A percentile compares a stretch with the other conserved stretches of the same genome.
Conservation (phyloP, 1,284 basidiomycete species). For the Moesziomyces aphidis region DNA sequence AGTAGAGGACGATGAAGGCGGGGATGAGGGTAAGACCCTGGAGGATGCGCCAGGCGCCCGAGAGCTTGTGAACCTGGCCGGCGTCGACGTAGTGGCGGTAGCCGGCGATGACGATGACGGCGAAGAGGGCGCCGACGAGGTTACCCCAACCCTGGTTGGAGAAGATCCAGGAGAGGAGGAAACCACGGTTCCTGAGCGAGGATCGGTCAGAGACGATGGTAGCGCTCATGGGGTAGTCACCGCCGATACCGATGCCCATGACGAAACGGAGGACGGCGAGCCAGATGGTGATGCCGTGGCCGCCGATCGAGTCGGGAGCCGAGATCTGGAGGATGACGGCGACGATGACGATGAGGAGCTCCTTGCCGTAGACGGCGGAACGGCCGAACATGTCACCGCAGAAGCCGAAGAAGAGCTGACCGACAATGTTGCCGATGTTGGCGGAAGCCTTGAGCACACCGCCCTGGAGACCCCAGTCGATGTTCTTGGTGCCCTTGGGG, state of each 20-base stretch:
- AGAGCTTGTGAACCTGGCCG: conserved; percentile 58
- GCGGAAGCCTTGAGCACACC: conserved; percentile 65
- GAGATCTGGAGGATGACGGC: conserved; percentile 64
- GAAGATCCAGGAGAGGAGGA: conserved; percentile 68
- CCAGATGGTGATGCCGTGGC: conserved; percentile 62
- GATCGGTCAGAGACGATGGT: conserved; percentile 63
- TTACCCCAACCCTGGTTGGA: conserved; percentile 67
- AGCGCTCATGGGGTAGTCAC: conserved; percentile 82
- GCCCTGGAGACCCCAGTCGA: conserved; percentile 63
- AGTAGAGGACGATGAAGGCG: conserved; percentile 70
- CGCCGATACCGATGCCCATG: conserved; percentile 74
- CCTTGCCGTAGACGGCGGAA: conserved; percentile 65
- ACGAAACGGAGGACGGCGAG: conserved; percentile 60
- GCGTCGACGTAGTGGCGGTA: conserved; percentile 73
- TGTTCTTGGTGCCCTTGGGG: conserved; percentile 52
- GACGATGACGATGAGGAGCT: conserved; percentile 62
- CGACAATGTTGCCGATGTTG: conserved; percentile 65
- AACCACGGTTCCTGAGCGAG: conserved; percentile 58
- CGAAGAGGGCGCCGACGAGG: conserved; percentile 74
- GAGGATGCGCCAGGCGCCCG: conserved; percentile 63
- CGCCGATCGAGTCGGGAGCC: conserved; percentile 59
- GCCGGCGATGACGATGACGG: conserved; percentile 76
- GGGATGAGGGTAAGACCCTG: conserved; percentile 66
- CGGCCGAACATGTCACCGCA: conserved; percentile 64
- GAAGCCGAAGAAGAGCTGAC: conserved; percentile 63